Percentiles rank a stretch among this genome's conserved stretches.
phyloP scores from a whole-genome alignment of 805 yeast genomes.

The Yamadazyma philogaea region DNA sequence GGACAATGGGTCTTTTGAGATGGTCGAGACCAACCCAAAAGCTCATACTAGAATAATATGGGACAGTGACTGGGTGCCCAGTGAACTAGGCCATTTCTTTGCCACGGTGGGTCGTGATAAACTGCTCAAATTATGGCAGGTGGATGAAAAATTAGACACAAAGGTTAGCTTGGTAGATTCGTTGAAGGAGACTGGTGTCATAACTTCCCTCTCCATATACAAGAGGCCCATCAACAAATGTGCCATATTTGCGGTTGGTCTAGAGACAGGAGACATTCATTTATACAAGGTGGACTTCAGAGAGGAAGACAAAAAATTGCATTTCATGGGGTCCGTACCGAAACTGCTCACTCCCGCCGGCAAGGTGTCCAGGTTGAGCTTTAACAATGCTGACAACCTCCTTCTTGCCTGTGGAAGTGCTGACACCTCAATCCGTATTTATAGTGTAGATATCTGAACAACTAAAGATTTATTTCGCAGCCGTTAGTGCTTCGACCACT shows the following conservation, averaged over 20 bases:
- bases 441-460: constrained; percentile 16
- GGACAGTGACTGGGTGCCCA: constrained; percentile 89
- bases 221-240: constrained; percentile 16
- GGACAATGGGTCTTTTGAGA: constrained; percentile 28
- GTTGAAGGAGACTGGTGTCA: constrained; percentile 51
- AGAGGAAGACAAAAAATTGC: constrained; percentile 18
- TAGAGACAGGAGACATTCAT: constrained; percentile 62
- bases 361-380: constrained; percentile 58
- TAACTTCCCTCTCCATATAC: constrained; percentile 64
- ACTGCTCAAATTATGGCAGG: constrained; percentile 68
- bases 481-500: not conserved
- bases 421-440: constrained; percentile 60
- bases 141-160: constrained; percentile 17
- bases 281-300: constrained; percentile 37
- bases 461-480: not conserved
- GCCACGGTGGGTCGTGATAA: constrained; percentile 88
- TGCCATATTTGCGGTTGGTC: constrained; percentile 55
- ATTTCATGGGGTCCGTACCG: constrained; percentile 31
- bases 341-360: constrained; percentile 53
- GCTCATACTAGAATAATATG: constrained; percentile 92
- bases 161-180: constrained; percentile 34
- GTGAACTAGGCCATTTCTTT: constrained; percentile 40
- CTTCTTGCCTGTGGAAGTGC: constrained; percentile 60
- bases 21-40: constrained; percentile 51
- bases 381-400: constrained; percentile 38